phyloP scores from a whole-genome alignment of 2,329 filamentous ascomycete species.

The Penicillium verrucosum region DNA sequence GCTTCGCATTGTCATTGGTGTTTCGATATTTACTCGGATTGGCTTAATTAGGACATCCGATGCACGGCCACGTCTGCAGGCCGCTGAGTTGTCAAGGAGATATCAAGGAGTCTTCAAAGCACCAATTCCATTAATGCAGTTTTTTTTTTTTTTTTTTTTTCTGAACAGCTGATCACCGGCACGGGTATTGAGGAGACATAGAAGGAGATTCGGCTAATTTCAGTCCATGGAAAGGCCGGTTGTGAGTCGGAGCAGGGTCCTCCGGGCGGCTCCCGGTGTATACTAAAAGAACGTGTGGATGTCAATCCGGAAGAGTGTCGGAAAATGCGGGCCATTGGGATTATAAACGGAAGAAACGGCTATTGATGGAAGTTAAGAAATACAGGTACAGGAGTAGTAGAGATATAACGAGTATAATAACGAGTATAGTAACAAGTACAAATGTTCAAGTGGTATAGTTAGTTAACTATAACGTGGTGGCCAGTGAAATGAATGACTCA shows the following conservation, averaged over 20 bases:
- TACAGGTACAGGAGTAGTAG: neutral
- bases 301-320: slow-evolving; percentile 1
- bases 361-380: neutral
- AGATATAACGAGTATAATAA: too few relatives aligned
- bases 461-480: neutral
- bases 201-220: slow-evolving; percentile 5
- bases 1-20: neutral
- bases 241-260: slow-evolving; percentile 11
- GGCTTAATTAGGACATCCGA: slow-evolving; percentile 1
- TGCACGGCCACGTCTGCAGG: neutral
- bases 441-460: too few relatives aligned
- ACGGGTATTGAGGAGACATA: slow-evolving; percentile 5
- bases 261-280: slow-evolving; percentile 12
- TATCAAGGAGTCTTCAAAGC: neutral
- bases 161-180: slow-evolving; percentile 5
- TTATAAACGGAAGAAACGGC: slow-evolving; percentile 2
- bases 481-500: neutral
- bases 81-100: neutral
- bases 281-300: slow-evolving; percentile 2
- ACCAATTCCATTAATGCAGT: neutral
- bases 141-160: neutral
- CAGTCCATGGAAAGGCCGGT: neutral
- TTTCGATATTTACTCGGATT: neutral
- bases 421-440: too few relatives aligned
- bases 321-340: slow-evolving; percentile 1